These are phyloP conservation scores for Ceratocystis huliohia DNA, from an alignment of 2,329 filamentous ascomycete species.

Conservation along the genomic window DNA sequence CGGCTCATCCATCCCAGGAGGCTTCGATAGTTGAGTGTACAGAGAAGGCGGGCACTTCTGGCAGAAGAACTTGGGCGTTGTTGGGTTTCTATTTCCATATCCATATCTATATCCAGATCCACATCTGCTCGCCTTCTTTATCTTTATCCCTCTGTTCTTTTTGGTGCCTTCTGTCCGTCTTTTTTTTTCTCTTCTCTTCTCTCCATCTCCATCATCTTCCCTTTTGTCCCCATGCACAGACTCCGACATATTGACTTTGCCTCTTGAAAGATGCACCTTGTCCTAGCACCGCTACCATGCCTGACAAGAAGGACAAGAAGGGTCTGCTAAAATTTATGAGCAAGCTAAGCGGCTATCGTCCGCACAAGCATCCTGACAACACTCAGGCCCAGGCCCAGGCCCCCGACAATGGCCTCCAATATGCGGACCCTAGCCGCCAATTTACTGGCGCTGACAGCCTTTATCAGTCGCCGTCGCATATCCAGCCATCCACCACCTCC, in stretches of 20 bases:
- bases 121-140: neutral
- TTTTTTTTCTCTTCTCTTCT: neutral
- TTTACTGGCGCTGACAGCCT: neutral
- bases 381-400: neutral
- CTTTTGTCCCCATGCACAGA: neutral
- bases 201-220: neutral
- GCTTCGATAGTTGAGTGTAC: neutral
- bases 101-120: too few relatives aligned
- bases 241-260: neutral
- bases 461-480: neutral
- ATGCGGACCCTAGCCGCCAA: neutral
- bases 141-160: neutral
- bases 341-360: neutral
- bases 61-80: constrained; percentile 5
- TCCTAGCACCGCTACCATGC: constrained; percentile 1
- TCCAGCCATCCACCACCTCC: neutral
- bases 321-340: constrained; percentile 7
- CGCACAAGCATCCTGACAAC: neutral
- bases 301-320: constrained; percentile 14
- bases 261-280: constrained; percentile 9
- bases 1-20: neutral
- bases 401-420: neutral
- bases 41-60: neutral
- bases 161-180: neutral
- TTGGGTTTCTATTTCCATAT: neutral